phyloP scores from a whole-genome alignment of 1,284 basidiomycete species.

The Peniophora sp. region DNA sequence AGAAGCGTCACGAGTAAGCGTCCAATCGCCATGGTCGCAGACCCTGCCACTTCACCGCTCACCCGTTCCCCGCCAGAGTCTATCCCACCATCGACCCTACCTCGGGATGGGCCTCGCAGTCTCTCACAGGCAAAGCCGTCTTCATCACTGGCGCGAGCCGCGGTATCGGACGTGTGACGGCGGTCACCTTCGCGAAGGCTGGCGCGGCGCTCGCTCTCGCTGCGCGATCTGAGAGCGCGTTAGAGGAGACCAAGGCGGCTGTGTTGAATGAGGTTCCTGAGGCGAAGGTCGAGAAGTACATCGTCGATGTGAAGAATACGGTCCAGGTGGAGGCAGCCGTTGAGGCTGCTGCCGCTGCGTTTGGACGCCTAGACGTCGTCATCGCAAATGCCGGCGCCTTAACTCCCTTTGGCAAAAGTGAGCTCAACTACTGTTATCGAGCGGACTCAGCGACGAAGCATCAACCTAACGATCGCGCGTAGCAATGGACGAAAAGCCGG shows the following conservation, averaged over 20 bases:
- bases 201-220: not conserved
- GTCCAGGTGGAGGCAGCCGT: conserved; percentile 4
- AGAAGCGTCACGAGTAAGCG: no score
- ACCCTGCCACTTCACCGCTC: not conserved
- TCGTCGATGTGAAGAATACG: conserved; percentile 1
- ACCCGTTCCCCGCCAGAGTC: not conserved
- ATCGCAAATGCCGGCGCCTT: conserved; percentile 7
- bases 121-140: not conserved
- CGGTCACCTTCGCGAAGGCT: not conserved
- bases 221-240: not conserved
- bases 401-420: not conserved
- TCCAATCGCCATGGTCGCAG: no score
- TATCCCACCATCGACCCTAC: not conserved
- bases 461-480: not conserved
- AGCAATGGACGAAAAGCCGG: not conserved
- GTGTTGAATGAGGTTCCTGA: not conserved
- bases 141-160: not conserved
- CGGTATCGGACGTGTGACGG: not conserved
- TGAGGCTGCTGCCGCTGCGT: conserved; percentile 5
- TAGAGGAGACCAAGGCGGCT: not conserved
- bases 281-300: not conserved
- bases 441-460: no score
- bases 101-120: not conserved
- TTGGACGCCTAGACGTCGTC: conserved; percentile 9
- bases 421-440: no score